Percentiles rank a stretch among this genome's conserved stretches.
phyloP scores from a whole-genome alignment of 148 eudicot species.

The Arctostaphylos glauca region DNA sequence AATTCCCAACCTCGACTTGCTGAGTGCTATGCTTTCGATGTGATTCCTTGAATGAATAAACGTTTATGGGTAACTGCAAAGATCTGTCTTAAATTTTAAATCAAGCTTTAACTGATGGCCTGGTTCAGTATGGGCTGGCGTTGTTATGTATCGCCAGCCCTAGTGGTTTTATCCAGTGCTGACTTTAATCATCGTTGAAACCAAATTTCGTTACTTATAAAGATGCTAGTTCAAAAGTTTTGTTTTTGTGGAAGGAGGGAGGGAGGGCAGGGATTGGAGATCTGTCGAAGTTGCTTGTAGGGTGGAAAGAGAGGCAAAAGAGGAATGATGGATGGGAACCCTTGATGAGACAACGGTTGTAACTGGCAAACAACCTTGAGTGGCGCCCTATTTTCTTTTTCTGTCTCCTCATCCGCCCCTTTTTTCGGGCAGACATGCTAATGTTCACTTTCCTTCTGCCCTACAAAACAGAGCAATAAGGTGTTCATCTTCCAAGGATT shows the following conservation, averaged over 20 bases:
- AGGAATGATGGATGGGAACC: neutral
- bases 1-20: conserved; percentile 20
- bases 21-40: neutral
- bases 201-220: neutral
- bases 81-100: neutral
- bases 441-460: neutral
- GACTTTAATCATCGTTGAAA: neutral
- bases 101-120: neutral
- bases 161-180: neutral
- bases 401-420: neutral
- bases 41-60: neutral
- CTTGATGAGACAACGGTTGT: neutral
- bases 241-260: neutral
- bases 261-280: neutral
- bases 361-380: neutral
- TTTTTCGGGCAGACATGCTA: neutral
- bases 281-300: neutral
- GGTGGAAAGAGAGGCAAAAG: neutral
- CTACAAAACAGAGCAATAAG: neutral
- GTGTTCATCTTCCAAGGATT: neutral
- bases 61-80: neutral
- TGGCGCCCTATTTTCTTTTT: neutral
- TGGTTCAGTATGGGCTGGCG: no score
- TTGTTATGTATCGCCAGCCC: neutral
- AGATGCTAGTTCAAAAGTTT: neutral